These are phyloP conservation scores for Neopestalotiopsis clavispora DNA, from an alignment of 2,329 filamentous ascomycete species.

Conservation along the genomic window DNA sequence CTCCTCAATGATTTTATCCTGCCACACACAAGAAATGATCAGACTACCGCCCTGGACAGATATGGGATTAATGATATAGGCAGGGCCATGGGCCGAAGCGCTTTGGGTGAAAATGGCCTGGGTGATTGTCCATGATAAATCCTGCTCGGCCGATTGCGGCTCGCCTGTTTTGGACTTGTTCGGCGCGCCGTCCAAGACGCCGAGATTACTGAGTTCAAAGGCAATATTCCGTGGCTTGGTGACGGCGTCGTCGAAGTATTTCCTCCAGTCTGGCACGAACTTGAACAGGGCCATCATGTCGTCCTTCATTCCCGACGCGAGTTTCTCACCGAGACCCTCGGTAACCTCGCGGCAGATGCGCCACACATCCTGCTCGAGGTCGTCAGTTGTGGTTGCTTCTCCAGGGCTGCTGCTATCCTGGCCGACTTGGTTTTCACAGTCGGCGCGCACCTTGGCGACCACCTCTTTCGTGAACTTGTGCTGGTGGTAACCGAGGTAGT, in stretches of 20 bases:
- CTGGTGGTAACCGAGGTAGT: slow-evolving; percentile 21
- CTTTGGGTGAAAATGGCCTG: slow-evolving; percentile 22
- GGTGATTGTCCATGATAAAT: slow-evolving; percentile 27
- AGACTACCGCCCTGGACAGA: slow-evolving; percentile 17
- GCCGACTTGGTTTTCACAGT: neutral
- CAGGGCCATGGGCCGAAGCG: neutral
- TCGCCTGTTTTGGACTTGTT: neutral
- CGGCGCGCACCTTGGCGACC: slow-evolving; percentile 1
- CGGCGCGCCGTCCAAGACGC: slow-evolving; percentile 28
- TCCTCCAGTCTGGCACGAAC: slow-evolving; percentile 31
- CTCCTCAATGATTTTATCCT: slow-evolving; percentile 8
- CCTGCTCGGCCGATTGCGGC: neutral
- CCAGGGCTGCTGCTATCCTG: neutral
- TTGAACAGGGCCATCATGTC: slow-evolving; percentile 29
- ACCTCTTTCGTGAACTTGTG: slow-evolving; percentile 16
- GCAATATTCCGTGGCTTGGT: slow-evolving; percentile 26
- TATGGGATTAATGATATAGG: slow-evolving; percentile 8
- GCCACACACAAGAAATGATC: slow-evolving; percentile 14
- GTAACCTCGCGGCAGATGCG: slow-evolving; percentile 19
- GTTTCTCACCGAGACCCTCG: slow-evolving; percentile 20
- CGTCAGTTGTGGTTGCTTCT: neutral
- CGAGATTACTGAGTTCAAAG: slow-evolving; percentile 34
- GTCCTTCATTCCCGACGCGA: slow-evolving; percentile 29
- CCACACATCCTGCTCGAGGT: slow-evolving; percentile 29
- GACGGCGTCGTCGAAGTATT: slow-evolving; percentile 3